Percentiles rank a stretch among this genome's conserved stretches.
phyloP scores from a whole-genome alignment of 2,329 filamentous ascomycete species.

The Cladosporium halotolerans region DNA sequence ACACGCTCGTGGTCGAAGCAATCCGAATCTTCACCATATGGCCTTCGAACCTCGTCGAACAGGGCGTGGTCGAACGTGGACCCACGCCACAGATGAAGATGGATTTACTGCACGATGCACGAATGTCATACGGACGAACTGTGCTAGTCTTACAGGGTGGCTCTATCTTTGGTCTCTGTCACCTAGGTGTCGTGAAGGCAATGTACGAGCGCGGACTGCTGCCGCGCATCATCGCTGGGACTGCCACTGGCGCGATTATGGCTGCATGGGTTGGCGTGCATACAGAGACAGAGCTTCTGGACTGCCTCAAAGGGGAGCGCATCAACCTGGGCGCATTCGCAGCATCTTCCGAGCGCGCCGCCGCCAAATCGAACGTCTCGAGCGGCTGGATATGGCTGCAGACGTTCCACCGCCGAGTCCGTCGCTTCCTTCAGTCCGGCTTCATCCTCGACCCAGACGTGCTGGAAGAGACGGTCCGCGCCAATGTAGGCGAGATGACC shows the following conservation, averaged over 20 bases:
- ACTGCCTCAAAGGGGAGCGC: conserved; percentile 67
- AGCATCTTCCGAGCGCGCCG: conserved; percentile 30
- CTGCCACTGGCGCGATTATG: conserved; percentile 82
- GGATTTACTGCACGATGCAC: conserved; percentile 77
- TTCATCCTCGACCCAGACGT: conserved; percentile 79
- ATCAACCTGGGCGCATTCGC: conserved; percentile 80
- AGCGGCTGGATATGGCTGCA: conserved; percentile 34
- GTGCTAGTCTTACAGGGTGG: conserved; percentile 84
- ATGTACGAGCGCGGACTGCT: conserved; percentile 73
- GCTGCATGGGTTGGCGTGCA: conserved; percentile 83
- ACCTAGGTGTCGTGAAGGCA: conserved; percentile 84
- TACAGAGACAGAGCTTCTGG: conserved; percentile 75
- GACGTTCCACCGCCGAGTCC: conserved; percentile 60
- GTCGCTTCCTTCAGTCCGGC: conserved; percentile 66
- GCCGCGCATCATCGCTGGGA: conserved; percentile 85
- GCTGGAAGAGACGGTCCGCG: conserved; percentile 74
- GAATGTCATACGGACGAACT: conserved; percentile 81
- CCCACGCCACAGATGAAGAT: conserved; percentile 60
- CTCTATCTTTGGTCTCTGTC: conserved; percentile 84
- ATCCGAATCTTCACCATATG: conserved; percentile 68
- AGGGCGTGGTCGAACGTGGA: conserved; percentile 17
- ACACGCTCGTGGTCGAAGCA: conserved; percentile 73
- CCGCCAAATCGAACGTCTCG: conserved; percentile 17
- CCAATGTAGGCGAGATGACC: conserved; percentile 81
- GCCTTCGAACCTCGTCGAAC: conserved; percentile 46